Evolutionary conservation across 768 basidiomycete genomes (phyloP), one percentile per base, ranked within the genome.

Genomic region (Leucocoprinus leucothites): DNA sequence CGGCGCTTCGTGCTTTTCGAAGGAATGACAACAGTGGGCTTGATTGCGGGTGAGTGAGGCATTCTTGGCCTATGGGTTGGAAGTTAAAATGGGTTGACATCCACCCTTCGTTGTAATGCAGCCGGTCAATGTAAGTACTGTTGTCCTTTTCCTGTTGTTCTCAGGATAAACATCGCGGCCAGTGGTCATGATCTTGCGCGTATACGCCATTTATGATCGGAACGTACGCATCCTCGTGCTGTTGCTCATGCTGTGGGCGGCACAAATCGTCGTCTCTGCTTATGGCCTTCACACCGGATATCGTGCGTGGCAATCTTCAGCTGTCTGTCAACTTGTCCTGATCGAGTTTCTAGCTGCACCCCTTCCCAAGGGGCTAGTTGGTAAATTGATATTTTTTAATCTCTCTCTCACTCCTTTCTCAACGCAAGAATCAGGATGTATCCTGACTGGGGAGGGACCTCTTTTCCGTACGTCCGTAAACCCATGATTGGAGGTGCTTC

Each of bases 111-210:
- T 19, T 34, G 19, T 19, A n/a, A 19, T 19, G 18, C 31, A 48
- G 56, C 49, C 42, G 46, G 36, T 21, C 36, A 46, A 40, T 22
- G 69, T 66, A 52, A 47, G 64, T 4, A 9, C 45, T 24, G 11
- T 44, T 41, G 5, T 31, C 11, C 6, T 31, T 31, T 31, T 11
- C 31, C 6, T 31, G 16, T 8, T 9, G n/a, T n/a, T n/a, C n/a
- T n/a, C n/a, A 5, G 11, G 31, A 5, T 31, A 31, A 31, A 31
- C 31, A 31, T 11, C 19, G 16, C 19, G 16, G 28, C 14, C 40
- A 70, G 69, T 66, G 25, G 62, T 69, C 26, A 69, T 70, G 69
- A 68, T 70, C 34, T 60, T 70, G 16, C 65, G 69, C 1, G 61
- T 70, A 11, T 69, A 62, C 57, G 69, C 69, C 3, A 56, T 70